Base-by-base conservation (phyloP, 768 basidiomycete genomes). In the Rhizopogon vulgaris region DNA sequence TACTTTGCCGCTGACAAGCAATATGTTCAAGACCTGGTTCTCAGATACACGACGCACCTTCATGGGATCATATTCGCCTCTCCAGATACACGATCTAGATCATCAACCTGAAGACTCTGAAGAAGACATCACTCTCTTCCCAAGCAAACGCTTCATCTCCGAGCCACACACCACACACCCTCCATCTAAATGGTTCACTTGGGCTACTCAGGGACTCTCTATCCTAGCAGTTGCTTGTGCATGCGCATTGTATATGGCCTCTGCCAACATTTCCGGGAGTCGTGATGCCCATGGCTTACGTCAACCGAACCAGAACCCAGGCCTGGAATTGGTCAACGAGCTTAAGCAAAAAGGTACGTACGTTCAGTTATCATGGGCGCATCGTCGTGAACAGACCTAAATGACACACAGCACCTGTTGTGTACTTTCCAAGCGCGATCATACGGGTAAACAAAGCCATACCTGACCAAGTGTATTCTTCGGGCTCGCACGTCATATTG, bases 391-490 rank as follows among this genome's bases (percentile, higher is more conserved):
- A 28, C 9, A n/a, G 27, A 11, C 9, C 15, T n/a, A 15, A 27
- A 10, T 43, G 42, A 8, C 42, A 30, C 8, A 6, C 10, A 43
- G 28, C 28, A 28, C 42, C 42, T 12, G 12, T 1, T 27, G 6
- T 43, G 11, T 43, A 30, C 28, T 43, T 43, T 14, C 42, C 42
- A 43, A 43, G 17, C 6, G 42, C 10, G 5, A 54, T 41, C 3
- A 17, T 56, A 18, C 32, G 37, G 38, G 45, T 37, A 37, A 39
- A 30, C 34, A 48, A 56, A 38, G 52, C 50, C 18, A 30, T 24
- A 38, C 36, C 43, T 28, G 28, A 38, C n/a, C 34, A 41, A 48
- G 38, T 41, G 22, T 48, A 48, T 27, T 14, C 37, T 24, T 48
- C 47, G 18, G 37, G 37, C 47, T 40, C 47, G 24, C 47, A 48